Evolutionary conservation across 129 eudicot species (phyloP), one percentile per base, ranked within the genome.

Genomic region (Ambrosia trifida): DNA sequence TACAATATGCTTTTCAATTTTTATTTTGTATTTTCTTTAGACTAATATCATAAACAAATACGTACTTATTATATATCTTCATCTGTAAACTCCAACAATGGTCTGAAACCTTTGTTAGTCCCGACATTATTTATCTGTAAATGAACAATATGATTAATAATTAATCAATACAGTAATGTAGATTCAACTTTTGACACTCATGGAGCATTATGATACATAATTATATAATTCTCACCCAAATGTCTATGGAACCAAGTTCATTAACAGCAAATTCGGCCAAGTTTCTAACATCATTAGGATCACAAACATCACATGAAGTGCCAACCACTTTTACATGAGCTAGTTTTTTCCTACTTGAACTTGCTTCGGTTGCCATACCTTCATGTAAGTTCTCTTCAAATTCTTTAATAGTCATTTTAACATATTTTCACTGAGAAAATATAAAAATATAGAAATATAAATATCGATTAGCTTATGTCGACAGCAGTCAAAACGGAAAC

Each of bases 221-320:
- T n/a, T n/a, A n/a, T n/a, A n/a, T n/a, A n/a, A n/a, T n/a, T n/a
- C 88, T 80, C 84, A 94, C 98, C 98, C 96, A 94, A 64, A 94
- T 94, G 82, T 94, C 88, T 67, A 94, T 78, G 2, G 92, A 83
- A 51, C 98, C 98, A 9, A 94, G 84, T 83, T 89, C 85, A n/a
- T 72, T 81, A 28, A 84, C 78, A 50, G 98, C 98, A 72, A 87
- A 94, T 17, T 82, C 70, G 32, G 90, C 87, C 83, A 94, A 79
- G 16, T 84, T 87, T 61, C 45, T 57, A 61, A 94, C 96, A 66
- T 94, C 98, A 11, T 85, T 80, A 51, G 98, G 96, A 31, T 87
- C 76, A 76, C 95, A 87, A 79, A 94, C 98, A 73, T 94, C 98
- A 70, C 96, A 94, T 24, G 98, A 82, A 53, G 87, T 82, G 45